These are phyloP conservation scores for Lagenaria siceraria DNA, from an alignment of 306 rosid species.

Conservation along the genomic window DNA sequence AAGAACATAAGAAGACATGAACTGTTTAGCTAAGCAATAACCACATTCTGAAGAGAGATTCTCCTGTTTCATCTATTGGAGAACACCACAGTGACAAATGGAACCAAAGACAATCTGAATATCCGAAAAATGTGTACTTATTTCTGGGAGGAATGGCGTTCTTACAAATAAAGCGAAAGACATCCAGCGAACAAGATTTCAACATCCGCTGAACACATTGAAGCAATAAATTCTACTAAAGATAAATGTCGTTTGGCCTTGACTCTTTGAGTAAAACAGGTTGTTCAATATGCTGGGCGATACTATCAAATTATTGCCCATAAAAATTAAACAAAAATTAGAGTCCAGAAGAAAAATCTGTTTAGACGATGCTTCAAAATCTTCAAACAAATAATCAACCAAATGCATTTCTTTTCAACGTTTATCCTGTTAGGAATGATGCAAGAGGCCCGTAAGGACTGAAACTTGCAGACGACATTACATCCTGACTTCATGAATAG, in stretches of 20 bases:
- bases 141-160: background rate
- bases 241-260: background rate
- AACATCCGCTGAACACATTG: background rate
- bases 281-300: background rate
- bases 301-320: background rate
- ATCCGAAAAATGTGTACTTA: background rate
- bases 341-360: background rate
- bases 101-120: background rate
- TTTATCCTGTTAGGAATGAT: background rate
- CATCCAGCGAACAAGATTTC: background rate
- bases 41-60: background rate
- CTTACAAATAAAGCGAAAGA: background rate
- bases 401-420: background rate
- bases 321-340: background rate
- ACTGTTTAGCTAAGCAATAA: background rate
- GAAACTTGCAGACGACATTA: background rate
- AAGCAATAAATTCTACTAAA: background rate
- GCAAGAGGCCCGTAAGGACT: background rate
- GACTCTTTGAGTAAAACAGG: background rate
- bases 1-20: background rate
- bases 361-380: background rate
- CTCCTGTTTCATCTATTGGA: background rate
- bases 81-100: background rate
- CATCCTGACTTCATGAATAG: background rate
- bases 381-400: background rate